A percentile compares a stretch with the other conserved stretches of the same genome.
Conservation (phyloP, 2,329 filamentous ascomycete species). For the Botryotinia globosa region DNA sequence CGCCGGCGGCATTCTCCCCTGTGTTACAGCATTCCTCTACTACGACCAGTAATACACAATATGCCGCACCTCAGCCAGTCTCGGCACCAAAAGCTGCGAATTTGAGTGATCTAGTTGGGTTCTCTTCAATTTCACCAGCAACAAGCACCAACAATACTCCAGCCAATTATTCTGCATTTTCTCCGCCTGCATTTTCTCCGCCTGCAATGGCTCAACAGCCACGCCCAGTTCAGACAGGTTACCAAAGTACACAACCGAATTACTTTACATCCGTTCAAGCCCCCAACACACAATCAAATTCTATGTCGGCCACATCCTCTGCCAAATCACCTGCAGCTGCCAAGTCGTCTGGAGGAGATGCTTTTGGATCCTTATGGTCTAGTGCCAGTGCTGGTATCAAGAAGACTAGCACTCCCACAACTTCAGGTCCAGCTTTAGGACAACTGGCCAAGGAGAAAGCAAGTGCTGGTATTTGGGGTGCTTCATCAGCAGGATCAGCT, state of each 20-base stretch:
- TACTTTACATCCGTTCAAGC: slow-evolving; percentile 84
- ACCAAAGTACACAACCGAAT: slow-evolving; percentile 79
- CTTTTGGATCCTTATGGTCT: slow-evolving; percentile 83
- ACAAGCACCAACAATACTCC: slow-evolving; percentile 55
- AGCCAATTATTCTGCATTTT: slow-evolving; percentile 63
- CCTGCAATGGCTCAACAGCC: slow-evolving; percentile 45
- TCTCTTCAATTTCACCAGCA: slow-evolving; percentile 78
- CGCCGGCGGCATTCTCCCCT: slow-evolving; percentile 42
- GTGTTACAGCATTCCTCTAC: slow-evolving; percentile 49
- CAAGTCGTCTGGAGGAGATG: slow-evolving; percentile 69
- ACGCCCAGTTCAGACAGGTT: slow-evolving; percentile 55
- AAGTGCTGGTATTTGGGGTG: slow-evolving; percentile 89
- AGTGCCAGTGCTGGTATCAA: slow-evolving; percentile 68
- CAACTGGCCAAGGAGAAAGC: slow-evolving; percentile 98
- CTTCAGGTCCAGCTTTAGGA: slow-evolving; percentile 75
- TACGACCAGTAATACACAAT: slow-evolving; percentile 61
- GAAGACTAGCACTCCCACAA: slow-evolving; percentile 61
- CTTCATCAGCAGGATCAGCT: slow-evolving; percentile 47
- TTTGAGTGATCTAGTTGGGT: slow-evolving; percentile 73
- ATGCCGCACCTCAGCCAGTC: slow-evolving; percentile 79
- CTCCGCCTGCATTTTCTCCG: slow-evolving; percentile 56
- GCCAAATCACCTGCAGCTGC: slow-evolving; percentile 49
- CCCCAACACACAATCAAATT: slow-evolving; percentile 39
- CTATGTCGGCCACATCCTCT: slow-evolving; percentile 38
- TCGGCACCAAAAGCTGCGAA: slow-evolving; percentile 79